Base-by-base conservation (phyloP, 2,329 filamentous ascomycete genomes). In the Fusarium miscanthi region DNA sequence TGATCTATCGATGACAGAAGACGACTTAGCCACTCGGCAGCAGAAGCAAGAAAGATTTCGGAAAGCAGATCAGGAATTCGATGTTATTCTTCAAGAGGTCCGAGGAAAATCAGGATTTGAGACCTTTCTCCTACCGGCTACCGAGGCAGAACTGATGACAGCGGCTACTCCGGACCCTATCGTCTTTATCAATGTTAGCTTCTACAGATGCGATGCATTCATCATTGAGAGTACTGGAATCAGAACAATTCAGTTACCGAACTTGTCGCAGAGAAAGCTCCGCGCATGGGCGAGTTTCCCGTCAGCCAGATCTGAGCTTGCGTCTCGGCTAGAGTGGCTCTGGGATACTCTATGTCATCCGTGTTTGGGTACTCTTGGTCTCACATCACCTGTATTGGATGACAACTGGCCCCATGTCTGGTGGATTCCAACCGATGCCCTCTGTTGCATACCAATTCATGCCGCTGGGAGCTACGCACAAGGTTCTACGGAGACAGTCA, bases 71-170 rank as follows among this genome's bases (percentile, higher is more conserved):
- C 16, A 10, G 3, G 16, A 51, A 10, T 4, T 51, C 16, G n/a
- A 8, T 4, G 5, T 8, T 16, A 5, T 51, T 13, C 21, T 35
- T 23, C 11, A 0, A 2, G 31, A 19, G 2, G 1, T 51, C 30
- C 30, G 46, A 10, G 16, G n/a, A 5, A 51, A 19, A 10, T 1
- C 2, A 2, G 46, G n/a, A 10, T 51, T 51, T 5, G n/a, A 25
- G n/a, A 35, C 16, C 17, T 51, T 35, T 51, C 46, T 51, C 5
- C n/a, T 51, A 11, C 46, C 46, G 1, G n/a, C 46, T 1, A 19
- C n/a, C 1, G 31, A 51, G 12, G 46, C 46, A 25, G 46, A 51
- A 5, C 46, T 51, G 30, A 19, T 51, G 46, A 8, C 17, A 51
- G 31, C 46, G 2, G 46, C 46, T 10, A 10, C 46, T 3, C 23